Base-by-base conservation (phyloP, 2,329 filamentous ascomycete genomes). In the Fusarium tricinctum region DNA sequence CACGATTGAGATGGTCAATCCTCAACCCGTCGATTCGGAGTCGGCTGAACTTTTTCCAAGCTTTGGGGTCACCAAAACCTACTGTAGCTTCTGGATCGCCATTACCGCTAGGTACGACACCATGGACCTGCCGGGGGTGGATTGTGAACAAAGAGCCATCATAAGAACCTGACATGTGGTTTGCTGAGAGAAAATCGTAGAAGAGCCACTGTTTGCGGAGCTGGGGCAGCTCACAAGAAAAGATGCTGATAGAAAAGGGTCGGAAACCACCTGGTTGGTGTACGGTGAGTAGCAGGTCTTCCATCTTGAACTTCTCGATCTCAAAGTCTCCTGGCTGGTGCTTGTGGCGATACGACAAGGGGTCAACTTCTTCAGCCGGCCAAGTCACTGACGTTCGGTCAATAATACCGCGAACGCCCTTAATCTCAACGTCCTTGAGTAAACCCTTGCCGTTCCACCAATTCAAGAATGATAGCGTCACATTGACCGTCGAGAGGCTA, bases 361-460 rank as follows among this genome's bases (percentile, higher is more conserved):
- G 96, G 76, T 98, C 94, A 30, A 92, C 81, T 52, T 87, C 84
- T 48, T 91, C 89, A 10, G 63, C 60, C 6, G 79, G 76, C 86
- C 92, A 96, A 58, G 85, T 82, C 3, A 99, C 92, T 46, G 89
- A 91, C 1, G 94, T 97, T 61, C 96, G 88, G 79, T 99, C 96
- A 44, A 99, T 86, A 7, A 98, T 93, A 22, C 96, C 96, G 62
- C 96, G 88, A 30, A 99, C 92, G 6, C 96, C 96, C 75, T 94
- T 96, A 52, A 99, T 91, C 76, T 97, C 94, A 42, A 99, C 96
- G 76, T 98, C 93, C 72, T 92, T 91, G 10, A 99, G 83, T 8
- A 97, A 85, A 0, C 96, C 96, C 78, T 95, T 97, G 22, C 96
- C 95, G 73, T 97, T 98, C 88, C 97, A 97, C 96, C 96, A 99